Evolutionary conservation across 495 filamentous ascomycete genomes (phyloP), one percentile per base, ranked within the genome.

Genomic region (Chaetomium cochliodes): DNA sequence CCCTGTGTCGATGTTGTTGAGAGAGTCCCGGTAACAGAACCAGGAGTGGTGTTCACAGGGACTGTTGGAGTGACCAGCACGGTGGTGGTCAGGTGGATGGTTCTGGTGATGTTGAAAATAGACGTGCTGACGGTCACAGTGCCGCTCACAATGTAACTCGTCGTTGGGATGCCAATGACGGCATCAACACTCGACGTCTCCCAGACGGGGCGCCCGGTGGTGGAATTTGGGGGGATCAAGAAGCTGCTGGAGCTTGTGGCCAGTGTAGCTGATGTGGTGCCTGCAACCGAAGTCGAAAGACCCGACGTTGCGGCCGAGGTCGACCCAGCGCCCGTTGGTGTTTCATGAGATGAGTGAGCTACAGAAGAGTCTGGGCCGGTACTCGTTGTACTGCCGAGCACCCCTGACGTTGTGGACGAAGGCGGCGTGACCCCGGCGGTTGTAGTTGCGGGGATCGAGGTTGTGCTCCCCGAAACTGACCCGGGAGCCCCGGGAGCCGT

Each of bases 401-500:
- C 30, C 8, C 44, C 63, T 50, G 60, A 37, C 41, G 65, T 62
- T 23, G 68, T 64, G 44, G 72, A 73, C 12, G 72, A 70, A 16
- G 62, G 59, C 22, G 70, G 67, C 22, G 75, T 52, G 5, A 61
- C 47, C 47, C 16, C 47, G 22, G 46, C 18, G 33, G 59, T 53
- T 42, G 59, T 50, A 46, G 26, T 51, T 12, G 7, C 26, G 26
- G 44, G 51, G 12, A 11, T 25, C 15, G 56, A 46, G 26, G 39
- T 39, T 28, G 58, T 61, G 59, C 59, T 61, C 20, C 58, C 58
- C 22, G 44, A 23, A 25, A n/a, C 41, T 2, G 46, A 37, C 6
- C 41, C 57, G 33, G 58, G 5, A 2, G 9, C 25, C 6, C 41
- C 57, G 33, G 58, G 5, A 2, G 9, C 25, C 42, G 57, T 30